Base-by-base conservation (phyloP, 768 basidiomycete species). In the Pleurotus pulmonarius region DNA sequence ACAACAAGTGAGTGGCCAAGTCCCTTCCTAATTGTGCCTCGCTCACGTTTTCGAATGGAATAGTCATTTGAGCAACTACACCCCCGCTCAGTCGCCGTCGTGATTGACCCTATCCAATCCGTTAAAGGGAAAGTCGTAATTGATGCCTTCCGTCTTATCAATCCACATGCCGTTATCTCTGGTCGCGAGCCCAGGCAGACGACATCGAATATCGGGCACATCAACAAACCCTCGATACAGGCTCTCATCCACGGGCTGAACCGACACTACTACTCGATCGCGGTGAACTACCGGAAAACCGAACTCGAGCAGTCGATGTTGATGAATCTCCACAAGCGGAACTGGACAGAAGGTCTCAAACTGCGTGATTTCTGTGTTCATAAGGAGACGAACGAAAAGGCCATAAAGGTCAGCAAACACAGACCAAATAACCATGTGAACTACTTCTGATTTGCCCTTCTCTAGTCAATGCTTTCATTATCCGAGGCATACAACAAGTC, bases 211-310 rank as follows among this genome's bases (percentile, higher is more conserved):
- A 95, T 98, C 60, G 97, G 97, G 2, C 95, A 98, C 67, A 91
- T 99, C 73, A 96, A 98, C 71, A 98, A 98, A 71, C 97, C 97
- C n/a, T 92, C 91, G 56, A 98, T 99, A 67, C 97, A 98, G 73
- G 94, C 94, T 49, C 83, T 98, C 61, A 97, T 99, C 60, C 96
- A 99, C 65, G 96, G 96, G 44, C 77, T 99, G 60, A 99, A 99
- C 70, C 83, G 96, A 61, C 95, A 98, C 75, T 99, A 99, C 70
- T 99, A 99, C 77, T 92, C 89, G 49, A 94, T 99, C 61, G 94
- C 90, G 5, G 96, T 99, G 59, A 94, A 96, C 70, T 98, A 98
- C 74, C 86, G 95, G 63, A 98, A 98, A 79, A 98, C 95, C 25
- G 96, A 98, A 69, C 83, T 96, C 2, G 97, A 99, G 72, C 97